Conservation (phyloP, 805 yeast genomes). For the Cyberlindnera mississippiensis region DNA sequence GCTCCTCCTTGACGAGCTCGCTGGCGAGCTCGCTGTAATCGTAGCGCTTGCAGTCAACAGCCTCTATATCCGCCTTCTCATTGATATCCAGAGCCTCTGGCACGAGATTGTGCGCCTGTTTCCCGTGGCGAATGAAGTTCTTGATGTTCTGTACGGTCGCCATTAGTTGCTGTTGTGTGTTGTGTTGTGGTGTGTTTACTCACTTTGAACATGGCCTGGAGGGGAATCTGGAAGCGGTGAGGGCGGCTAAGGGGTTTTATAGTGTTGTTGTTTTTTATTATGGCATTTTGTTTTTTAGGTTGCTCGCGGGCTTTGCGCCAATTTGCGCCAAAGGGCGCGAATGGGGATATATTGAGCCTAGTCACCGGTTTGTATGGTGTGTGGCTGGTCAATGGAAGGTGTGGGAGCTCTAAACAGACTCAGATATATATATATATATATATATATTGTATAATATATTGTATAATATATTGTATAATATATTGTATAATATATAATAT, state of each 20-base stretch:
- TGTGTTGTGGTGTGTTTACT: too few relatives aligned
- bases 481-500: too few relatives aligned
- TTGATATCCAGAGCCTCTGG: slow-evolving; percentile 11
- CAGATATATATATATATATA: too few relatives aligned
- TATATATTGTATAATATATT: too few relatives aligned
- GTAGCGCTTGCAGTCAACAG: slow-evolving; percentile 8
- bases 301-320: background rate
- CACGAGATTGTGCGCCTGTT: slow-evolving; percentile 30
- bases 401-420: too few relatives aligned
- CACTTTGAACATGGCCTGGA: background rate
- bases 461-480: too few relatives aligned
- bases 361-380: too few relatives aligned
- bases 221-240: too few relatives aligned
- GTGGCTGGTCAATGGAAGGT: too few relatives aligned
- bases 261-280: background rate
- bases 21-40: slow-evolving; percentile 27
- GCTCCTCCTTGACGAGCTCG: slow-evolving; percentile 26
- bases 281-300: background rate
- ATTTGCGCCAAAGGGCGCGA: background rate
- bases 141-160: slow-evolving; percentile 32
- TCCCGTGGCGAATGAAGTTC: slow-evolving; percentile 42
- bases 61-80: slow-evolving; percentile 2
- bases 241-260: background rate
- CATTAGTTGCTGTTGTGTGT: too few relatives aligned
- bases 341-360: too few relatives aligned